These are phyloP conservation scores for Ogataea wickerhamii DNA, from an alignment of 805 yeast species.

Conservation along the genomic window DNA sequence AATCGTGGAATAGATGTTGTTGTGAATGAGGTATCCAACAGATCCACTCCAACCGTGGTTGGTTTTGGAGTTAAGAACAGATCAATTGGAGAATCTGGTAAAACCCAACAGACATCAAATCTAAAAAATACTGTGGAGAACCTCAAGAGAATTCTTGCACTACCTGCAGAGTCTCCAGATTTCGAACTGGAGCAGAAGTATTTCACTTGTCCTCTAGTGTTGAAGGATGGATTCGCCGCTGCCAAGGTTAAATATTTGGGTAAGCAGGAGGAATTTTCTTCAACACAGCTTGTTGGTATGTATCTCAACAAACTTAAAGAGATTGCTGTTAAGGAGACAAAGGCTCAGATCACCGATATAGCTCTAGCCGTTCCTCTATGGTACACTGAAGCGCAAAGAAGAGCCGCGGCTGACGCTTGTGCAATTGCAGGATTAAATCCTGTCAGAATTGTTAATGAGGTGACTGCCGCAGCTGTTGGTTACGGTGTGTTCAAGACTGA, in stretches of 20 bases:
- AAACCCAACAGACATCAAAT: slow-evolving; percentile 94
- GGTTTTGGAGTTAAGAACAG: slow-evolving; percentile 91
- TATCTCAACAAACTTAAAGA: slow-evolving; percentile 86
- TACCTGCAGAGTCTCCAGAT: slow-evolving; percentile 71
- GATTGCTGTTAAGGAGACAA: slow-evolving; percentile 77
- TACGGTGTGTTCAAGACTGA: slow-evolving; percentile 98
- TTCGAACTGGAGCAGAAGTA: slow-evolving; percentile 69
- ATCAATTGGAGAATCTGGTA: slow-evolving; percentile 92
- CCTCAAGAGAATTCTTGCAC: slow-evolving; percentile 88
- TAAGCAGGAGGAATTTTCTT: slow-evolving; percentile 71
- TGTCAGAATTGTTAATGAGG: slow-evolving; percentile 95
- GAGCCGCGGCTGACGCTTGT: slow-evolving; percentile 94
- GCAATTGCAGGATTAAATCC: slow-evolving; percentile 96
- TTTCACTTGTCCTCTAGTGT: slow-evolving; percentile 68
- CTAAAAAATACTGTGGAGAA: slow-evolving; percentile 94
- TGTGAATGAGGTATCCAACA: slow-evolving; percentile 97
- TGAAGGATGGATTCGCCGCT: slow-evolving; percentile 72
- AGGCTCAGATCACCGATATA: slow-evolving; percentile 77
- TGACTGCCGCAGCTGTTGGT: slow-evolving; percentile 98
- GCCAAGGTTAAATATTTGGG: slow-evolving; percentile 84
- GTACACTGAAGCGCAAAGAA: slow-evolving; percentile 96
- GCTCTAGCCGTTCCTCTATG: slow-evolving; percentile 95
- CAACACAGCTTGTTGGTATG: slow-evolving; percentile 93
- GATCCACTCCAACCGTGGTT: slow-evolving; percentile 85
- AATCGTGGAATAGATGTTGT: slow-evolving; percentile 98